Percentiles rank a stretch among this genome's conserved stretches.
phyloP scores from a whole-genome alignment of 78 protist species.

The slime mould (Dictyostelium discoideum) region DNA sequence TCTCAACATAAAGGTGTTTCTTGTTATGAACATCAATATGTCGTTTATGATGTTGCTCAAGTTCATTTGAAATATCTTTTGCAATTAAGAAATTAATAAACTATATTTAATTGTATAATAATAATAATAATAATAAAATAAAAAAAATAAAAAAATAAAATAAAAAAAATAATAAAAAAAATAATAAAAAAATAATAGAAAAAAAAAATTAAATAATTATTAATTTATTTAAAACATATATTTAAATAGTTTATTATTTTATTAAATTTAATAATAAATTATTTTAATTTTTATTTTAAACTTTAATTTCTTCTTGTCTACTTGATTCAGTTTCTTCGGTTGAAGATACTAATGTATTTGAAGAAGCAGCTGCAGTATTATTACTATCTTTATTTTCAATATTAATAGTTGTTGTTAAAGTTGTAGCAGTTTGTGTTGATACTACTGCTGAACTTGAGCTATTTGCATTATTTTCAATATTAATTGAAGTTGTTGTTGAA shows the following conservation, averaged over 20 bases:
- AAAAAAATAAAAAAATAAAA: background rate
- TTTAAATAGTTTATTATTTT: too few species aligned
- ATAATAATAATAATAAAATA: background rate
- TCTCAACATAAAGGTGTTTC: constrained; percentile 42
- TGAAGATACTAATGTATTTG: background rate
- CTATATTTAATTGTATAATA: background rate
- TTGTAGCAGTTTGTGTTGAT: background rate
- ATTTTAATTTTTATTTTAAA: background rate
- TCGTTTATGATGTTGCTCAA: constrained; percentile 72
- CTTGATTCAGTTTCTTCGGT: background rate
- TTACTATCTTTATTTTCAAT: background rate
- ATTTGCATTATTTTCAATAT: background rate
- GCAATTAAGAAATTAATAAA: constrained; percentile 28
- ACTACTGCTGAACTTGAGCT: background rate
- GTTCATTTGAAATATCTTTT: constrained; percentile 64
- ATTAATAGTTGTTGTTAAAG: background rate
- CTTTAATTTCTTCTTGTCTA: background rate
- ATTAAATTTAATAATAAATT: too few species aligned
- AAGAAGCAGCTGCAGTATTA: background rate
- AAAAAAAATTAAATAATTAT: too few species aligned
- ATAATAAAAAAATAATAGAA: too few species aligned
- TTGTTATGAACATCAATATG: constrained; percentile 78
- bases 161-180: background rate
- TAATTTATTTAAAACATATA: too few species aligned
- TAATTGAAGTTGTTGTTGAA: constrained; percentile 6